Conservation (phyloP, 2,329 filamentous ascomycete species). For the Exophiala sp. region DNA sequence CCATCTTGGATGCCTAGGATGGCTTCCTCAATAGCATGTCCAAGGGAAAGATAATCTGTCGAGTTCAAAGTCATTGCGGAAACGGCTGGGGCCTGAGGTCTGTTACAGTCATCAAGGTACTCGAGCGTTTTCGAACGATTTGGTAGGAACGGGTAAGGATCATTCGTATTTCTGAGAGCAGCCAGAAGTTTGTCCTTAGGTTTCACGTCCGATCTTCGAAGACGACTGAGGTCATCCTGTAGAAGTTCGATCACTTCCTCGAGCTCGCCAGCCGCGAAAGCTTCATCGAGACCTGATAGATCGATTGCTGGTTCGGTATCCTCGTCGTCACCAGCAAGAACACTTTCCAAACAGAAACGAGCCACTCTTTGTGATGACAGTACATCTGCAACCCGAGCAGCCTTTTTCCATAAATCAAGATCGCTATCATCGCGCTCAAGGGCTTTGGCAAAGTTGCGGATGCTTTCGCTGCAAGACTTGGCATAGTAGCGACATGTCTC, state of each 20-base stretch:
- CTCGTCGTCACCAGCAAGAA: conserved; percentile 60
- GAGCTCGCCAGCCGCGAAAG: conserved; percentile 52
- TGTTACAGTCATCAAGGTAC: conserved; percentile 30
- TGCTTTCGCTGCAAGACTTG: conserved; percentile 40
- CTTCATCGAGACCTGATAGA: conserved; percentile 57
- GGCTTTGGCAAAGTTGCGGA: conserved; percentile 58
- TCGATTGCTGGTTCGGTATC: conserved; percentile 51
- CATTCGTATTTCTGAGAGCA: conserved; percentile 52
- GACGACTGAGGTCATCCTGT: conserved; percentile 54
- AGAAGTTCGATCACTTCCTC: conserved; percentile 48
- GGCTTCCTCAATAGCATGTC: conserved; percentile 46
- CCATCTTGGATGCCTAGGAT: conserved; percentile 42
- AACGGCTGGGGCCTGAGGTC: conserved; percentile 37
- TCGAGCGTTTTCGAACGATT: conserved; percentile 31
- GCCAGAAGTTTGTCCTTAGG: conserved; percentile 52
- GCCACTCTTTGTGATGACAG: conserved; percentile 57
- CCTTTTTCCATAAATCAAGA: conserved; percentile 61
- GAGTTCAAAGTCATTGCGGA: conserved; percentile 39
- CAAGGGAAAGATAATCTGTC: conserved; percentile 47
- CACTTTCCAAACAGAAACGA: conserved; percentile 61
- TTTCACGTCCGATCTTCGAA: conserved; percentile 49
- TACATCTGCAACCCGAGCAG: conserved; percentile 55
- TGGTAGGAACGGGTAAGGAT: conserved; percentile 51
- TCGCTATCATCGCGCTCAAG: conserved; percentile 64
- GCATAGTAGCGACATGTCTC: conserved; percentile 21